Evolutionary conservation across 176 grass and related monocot genomes (phyloP).

Genomic region (Raddia distichophylla): DNA sequence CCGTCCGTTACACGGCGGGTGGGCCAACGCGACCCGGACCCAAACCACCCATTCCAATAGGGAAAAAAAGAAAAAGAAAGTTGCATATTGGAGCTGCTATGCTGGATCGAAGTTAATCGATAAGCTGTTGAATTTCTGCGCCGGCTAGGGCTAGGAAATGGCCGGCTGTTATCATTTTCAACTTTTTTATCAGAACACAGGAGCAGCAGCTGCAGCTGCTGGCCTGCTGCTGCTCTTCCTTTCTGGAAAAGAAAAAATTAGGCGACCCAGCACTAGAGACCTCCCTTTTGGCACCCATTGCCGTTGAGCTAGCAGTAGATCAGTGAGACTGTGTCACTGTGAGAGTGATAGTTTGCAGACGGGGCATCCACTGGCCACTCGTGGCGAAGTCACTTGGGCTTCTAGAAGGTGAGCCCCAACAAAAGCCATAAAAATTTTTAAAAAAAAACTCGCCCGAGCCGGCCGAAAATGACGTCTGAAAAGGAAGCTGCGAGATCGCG

Average conservation of each 20-base stretch:
- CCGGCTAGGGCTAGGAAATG: constrained; percentile 23
- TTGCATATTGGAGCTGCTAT: constrained; percentile 16
- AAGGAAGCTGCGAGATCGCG: constrained; percentile 28
- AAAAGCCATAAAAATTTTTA: too few relatives aligned
- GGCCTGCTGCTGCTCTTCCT: background rate
- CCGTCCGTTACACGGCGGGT: constrained; percentile 6
- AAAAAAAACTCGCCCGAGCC: constrained; percentile 27
- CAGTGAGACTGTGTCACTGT: too few relatives aligned
- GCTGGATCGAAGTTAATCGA: constrained; percentile 25
- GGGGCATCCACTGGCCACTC: constrained; percentile 47
- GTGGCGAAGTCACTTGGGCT: constrained; percentile 38
- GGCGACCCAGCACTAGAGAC: constrained; percentile 22
- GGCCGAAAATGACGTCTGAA: constrained; percentile 44
- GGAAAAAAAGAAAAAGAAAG: background rate
- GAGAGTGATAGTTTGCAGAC: constrained; percentile 30
- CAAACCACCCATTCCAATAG: background rate
- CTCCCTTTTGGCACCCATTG: constrained; percentile 36
- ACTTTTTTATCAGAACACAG: constrained; percentile 32
- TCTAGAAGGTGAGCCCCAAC: constrained; percentile 55
- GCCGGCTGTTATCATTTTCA: constrained; percentile 36
- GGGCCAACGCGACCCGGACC: background rate
- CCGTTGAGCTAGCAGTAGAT: constrained; percentile 24
- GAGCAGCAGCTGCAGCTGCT: too few relatives aligned
- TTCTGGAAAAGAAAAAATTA: background rate
- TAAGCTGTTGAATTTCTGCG: constrained; percentile 36